These are phyloP conservation scores for Phytophthora brassicae DNA, from an alignment of 352 stramenopile genomes.

Conservation along the genomic window DNA sequence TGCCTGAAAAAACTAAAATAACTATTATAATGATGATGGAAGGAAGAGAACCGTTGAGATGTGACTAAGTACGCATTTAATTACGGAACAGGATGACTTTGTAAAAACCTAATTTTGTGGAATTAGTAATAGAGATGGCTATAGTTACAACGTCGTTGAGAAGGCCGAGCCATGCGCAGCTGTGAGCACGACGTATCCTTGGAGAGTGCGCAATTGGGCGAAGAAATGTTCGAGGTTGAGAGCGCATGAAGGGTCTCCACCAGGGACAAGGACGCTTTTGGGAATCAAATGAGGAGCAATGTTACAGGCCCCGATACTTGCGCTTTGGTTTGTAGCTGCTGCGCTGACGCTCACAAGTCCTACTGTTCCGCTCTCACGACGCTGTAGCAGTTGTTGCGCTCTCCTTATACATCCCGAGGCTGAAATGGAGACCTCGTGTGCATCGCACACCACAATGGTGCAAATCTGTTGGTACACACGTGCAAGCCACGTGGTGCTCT, in stretches of 20 bases:
- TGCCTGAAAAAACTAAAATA: not conserved
- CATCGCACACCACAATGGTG: slow-evolving; percentile 26
- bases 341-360: slow-evolving; percentile 52
- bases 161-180: slow-evolving; percentile 43
- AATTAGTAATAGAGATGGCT: too few species aligned
- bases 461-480: slow-evolving; percentile 49
- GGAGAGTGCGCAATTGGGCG: slow-evolving; percentile 55
- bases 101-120: too few species aligned
- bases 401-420: not conserved
- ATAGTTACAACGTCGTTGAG: slow-evolving; percentile 40
- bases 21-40: not conserved
- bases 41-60: not conserved
- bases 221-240: slow-evolving; percentile 62
- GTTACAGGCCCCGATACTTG: slow-evolving; percentile 42
- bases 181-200: slow-evolving; percentile 43
- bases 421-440: slow-evolving; percentile 10
- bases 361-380: slow-evolving; percentile 35
- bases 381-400: slow-evolving; percentile 24
- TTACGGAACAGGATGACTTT: slow-evolving; percentile 8
- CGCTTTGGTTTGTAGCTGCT: slow-evolving; percentile 19
- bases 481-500: slow-evolving; percentile 45
- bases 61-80: slow-evolving; percentile 18
- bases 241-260: slow-evolving; percentile 5
- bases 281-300: slow-evolving; percentile 39
- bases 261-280: slow-evolving; percentile 45